These are phyloP conservation scores for Clarireedia homoeocarpa DNA, from an alignment of 2,329 filamentous ascomycete species.

Conservation along the genomic window DNA sequence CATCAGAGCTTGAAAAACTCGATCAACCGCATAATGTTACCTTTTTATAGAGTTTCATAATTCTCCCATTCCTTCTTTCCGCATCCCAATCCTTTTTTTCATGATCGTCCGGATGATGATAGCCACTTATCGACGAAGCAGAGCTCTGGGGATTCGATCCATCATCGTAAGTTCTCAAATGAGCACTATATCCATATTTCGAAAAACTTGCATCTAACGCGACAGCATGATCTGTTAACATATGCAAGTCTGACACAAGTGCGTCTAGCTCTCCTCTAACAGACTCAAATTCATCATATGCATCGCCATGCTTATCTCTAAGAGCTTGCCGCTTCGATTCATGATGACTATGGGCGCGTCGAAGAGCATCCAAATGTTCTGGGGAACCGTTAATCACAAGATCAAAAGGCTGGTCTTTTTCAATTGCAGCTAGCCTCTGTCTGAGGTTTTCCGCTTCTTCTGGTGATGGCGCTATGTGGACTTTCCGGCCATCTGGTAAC, in stretches of 20 bases:
- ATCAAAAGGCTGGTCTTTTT: conserved; percentile 37
- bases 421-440: conserved; percentile 34
- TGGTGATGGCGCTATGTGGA: conserved; percentile 48
- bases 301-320: conserved; percentile 39
- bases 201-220: conserved; percentile 52
- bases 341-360: conserved; percentile 45
- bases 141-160: conserved; percentile 18
- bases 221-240: conserved; percentile 46
- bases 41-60: conserved; percentile 49
- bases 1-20: background rate
- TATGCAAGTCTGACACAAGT: conserved; percentile 44
- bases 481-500: conserved; percentile 45
- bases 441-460: conserved; percentile 44
- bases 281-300: conserved; percentile 49
- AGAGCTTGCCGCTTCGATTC: conserved; percentile 39
- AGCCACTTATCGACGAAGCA: conserved; percentile 17
- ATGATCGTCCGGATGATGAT: conserved; percentile 22
- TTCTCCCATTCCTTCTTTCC: conserved; percentile 31
- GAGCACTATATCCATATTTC: conserved; percentile 54
- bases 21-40: conserved; percentile 5
- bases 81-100: conserved; percentile 32
- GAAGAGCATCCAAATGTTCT: conserved; percentile 40
- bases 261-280: conserved; percentile 45
- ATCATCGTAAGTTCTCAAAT: conserved; percentile 42
- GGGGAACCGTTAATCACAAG: conserved; percentile 49